Conservation (phyloP, 2,329 filamentous ascomycete species). For the Elsinoe perseae region DNA sequence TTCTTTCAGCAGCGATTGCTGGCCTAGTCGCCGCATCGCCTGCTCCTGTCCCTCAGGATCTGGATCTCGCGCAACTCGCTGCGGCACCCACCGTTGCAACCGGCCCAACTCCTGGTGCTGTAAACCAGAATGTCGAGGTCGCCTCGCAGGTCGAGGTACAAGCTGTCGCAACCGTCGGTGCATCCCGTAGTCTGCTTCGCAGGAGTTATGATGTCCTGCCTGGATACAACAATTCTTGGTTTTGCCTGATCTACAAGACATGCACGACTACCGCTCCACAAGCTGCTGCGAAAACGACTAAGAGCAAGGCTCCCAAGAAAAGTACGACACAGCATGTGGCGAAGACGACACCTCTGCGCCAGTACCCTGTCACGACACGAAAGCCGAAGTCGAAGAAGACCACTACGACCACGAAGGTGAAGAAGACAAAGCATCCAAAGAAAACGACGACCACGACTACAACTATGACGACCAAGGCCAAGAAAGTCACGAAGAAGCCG, state of each 20-base stretch:
- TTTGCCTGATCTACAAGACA: slow-evolving; percentile 12
- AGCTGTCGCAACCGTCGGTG: slow-evolving; percentile 18
- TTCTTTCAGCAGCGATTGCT: slow-evolving; percentile 20
- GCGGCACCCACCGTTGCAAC: slow-evolving; percentile 20
- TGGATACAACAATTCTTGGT: slow-evolving; percentile 14
- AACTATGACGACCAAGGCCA: too few species aligned
- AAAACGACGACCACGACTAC: slow-evolving; percentile 13
- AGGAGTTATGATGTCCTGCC: slow-evolving; percentile 16
- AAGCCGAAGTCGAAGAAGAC: background rate
- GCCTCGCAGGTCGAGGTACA: slow-evolving; percentile 20
- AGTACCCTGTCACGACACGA: background rate
- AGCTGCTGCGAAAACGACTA: slow-evolving; percentile 15
- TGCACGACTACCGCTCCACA: background rate
- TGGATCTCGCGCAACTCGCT: slow-evolving; percentile 22
- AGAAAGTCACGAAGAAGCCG: background rate
- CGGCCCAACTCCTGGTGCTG: slow-evolving; percentile 20
- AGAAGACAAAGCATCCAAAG: background rate
- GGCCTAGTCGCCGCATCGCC: slow-evolving; percentile 21
- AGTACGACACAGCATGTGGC: background rate
- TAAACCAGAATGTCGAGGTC: slow-evolving; percentile 19
- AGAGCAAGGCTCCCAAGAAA: background rate
- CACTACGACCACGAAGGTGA: slow-evolving; percentile 15
- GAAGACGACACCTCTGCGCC: background rate
- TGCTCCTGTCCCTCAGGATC: slow-evolving; percentile 19
- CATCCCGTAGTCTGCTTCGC: slow-evolving; percentile 14